Base-by-base conservation (phyloP, 441 rosid genomes). In the Pelargonium fulgidum region DNA sequence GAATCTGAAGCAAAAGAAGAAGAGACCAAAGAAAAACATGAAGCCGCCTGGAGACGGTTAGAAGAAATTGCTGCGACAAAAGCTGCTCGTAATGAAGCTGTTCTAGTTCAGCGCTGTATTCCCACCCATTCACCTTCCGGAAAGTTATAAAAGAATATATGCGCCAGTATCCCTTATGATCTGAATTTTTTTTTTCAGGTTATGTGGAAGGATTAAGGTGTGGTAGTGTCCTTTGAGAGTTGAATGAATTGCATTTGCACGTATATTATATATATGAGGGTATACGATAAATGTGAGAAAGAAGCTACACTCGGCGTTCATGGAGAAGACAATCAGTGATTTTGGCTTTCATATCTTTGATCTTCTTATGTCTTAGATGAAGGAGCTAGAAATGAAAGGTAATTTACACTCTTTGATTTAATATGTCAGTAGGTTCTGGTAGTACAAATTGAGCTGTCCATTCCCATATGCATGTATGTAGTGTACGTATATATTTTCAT, bases 31-130 rank as follows among this genome's bases (percentile, higher is more conserved):
- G 73, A 65, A 4, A 88, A 83, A 69, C 90, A 89, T 0, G 83
- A 86, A 73, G 84, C 85, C 16, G 85, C 78, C 6, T 91, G 97
- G 97, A 87, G 81, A 79, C 85, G 85, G 52, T 75, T 91, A 70
- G 97, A 91, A 79, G 89, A 87, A 44, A 84, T 87, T 39, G 97
- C 91, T 69, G 87, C 86, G 47, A 75, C 77, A 85, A 87, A 81
- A 81, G 84, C 86, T 20, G 24, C 86, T 22, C 81, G 84, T 56
- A 79, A 72, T 1, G 86, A 85, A 66, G 79, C 89, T 0, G 91
- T 83, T 61, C 86, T 83, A 2, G 72, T 82, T 72, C 72, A 84
- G 72, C 78, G 73, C 1, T 76, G 70, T 70, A 41, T 20, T 20
- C 56, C 48, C 12, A 13, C 50, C 13, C 77, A 79, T 19, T 54